Evolutionary conservation across 2,329 filamentous ascomycete species (phyloP), one percentile per base, ranked within the genome.

Genomic region (Ambrosiella xylebori): DNA sequence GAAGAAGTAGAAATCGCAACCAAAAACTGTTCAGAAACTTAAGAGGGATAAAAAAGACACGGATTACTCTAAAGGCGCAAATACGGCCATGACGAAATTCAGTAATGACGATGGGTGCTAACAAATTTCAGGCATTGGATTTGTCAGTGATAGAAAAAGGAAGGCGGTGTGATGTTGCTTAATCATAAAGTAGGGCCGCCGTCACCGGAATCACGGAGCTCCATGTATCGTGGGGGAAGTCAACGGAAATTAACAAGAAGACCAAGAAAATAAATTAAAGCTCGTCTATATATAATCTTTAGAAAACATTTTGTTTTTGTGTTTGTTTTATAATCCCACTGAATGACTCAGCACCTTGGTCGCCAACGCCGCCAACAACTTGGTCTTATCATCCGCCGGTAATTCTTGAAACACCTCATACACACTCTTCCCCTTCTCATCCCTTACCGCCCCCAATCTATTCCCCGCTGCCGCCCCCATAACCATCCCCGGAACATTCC

Each of bases 391-490:
- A 55, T 76, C 77, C 69, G 88, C 85, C 55, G 89, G 89, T 66
- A 98, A 74, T 65, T 95, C 86, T 72, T 79, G 82, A 68, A 91
- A 97, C 13, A 96, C 93, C 36, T 82, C 76, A 70, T 94, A 97
- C 5, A 98, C 93, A 67, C 88, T 95, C 82, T 96, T 97, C 19
- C 90, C 90, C 71, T 83, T 89, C 38, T 86, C 82, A 71, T 98
- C 93, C 59, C 93, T 77, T 17, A 98, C 80, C 6, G 88, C 87
- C 0, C 93, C 93, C n/a, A 97, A 71, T 56, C 90, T 74, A 71
- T 96, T 97, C 9, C 93, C 93, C 0, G 90, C 91, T 1, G 96
- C 90, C 1, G 88, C 88, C 2, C 93, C 93, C 0, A 91, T 91
- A 41, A 97, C 70, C 65, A 91, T 78, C 0, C 93, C 93, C 0